Evolutionary conservation across 331 rosid species (phyloP).

Genomic region (Ulmus americana): DNA sequence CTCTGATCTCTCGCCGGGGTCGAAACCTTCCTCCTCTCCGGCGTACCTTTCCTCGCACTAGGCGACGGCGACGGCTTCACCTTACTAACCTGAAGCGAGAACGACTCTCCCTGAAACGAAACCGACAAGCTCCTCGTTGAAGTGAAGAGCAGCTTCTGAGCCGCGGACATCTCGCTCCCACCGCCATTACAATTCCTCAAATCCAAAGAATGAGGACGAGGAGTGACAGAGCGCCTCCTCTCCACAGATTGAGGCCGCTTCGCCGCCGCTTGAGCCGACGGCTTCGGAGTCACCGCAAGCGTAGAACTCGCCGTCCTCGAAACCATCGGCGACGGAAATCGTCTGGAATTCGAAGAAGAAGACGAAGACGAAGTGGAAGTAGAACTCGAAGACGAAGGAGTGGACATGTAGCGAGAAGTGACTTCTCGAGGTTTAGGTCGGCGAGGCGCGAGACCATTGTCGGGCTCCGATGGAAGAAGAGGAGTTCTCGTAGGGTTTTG

Average conservation of each 20-base stretch:
- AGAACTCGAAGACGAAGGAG: conserved; percentile 45
- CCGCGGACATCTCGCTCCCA: conserved; percentile 40
- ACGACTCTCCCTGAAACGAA: conserved; percentile 92
- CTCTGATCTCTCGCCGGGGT: conserved; percentile 41
- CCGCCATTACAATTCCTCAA: conserved; percentile 24
- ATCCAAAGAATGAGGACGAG: conserved; percentile 43
- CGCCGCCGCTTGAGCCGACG: conserved; percentile 21
- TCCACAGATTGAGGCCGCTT: conserved; percentile 62
- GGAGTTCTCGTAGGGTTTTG: conserved; percentile 60
- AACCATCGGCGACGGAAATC: conserved; percentile 61
- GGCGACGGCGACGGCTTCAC: conserved; percentile 50
- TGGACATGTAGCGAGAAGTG: conserved; percentile 70
- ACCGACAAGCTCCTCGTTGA: conserved; percentile 81
- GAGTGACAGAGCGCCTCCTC: conserved; percentile 50
- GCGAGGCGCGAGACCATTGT: conserved; percentile 58
- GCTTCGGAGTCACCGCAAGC: conserved; percentile 25
- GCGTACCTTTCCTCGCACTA: conserved; percentile 56
- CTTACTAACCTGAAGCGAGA: conserved; percentile 70
- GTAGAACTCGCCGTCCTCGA: conserved; percentile 39
- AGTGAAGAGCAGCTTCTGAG: conserved; percentile 70
- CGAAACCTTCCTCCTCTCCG: conserved; percentile 64
- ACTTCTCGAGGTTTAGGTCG: conserved; percentile 60
- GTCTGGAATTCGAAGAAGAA: conserved; percentile 35
- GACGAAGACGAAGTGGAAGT: conserved; percentile 33
- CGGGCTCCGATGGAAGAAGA: conserved; percentile 70